A percentile compares a stretch with the other conserved stretches of the same genome.
Conservation (phyloP, 257 asterid species). For the Handroanthus guayacan region DNA sequence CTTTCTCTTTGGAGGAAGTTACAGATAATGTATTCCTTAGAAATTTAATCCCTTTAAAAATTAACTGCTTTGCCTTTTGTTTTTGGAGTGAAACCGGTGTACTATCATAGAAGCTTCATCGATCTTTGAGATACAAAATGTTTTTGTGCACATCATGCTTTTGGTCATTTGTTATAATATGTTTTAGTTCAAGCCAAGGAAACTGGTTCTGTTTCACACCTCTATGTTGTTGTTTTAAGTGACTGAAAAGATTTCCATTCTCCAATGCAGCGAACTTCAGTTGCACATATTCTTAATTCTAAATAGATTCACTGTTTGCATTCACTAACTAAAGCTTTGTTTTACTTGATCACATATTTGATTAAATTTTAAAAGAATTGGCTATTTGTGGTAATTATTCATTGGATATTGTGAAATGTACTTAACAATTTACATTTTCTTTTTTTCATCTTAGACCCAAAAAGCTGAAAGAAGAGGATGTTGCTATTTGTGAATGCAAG, state of each 20-base stretch:
- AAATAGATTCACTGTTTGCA: not conserved
- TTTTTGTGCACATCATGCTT: not conserved
- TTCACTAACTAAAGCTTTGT: not conserved
- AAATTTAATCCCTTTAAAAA: not conserved
- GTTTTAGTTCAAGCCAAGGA: not conserved
- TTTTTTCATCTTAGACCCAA: slow-evolving; percentile 49
- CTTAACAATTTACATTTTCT: not conserved
- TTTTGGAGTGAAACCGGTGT: not conserved
- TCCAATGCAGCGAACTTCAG: not conserved
- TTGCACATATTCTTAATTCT: not conserved
- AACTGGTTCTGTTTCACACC: not conserved
- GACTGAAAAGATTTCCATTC: not conserved
- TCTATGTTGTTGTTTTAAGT: not conserved
- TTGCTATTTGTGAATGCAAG: slow-evolving; percentile 81
- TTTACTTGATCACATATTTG: slow-evolving; percentile 17
- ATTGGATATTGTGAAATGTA: slow-evolving; percentile 20
- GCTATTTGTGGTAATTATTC: slow-evolving; percentile 5
- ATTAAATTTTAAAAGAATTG: not conserved
- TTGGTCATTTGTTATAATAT: not conserved
- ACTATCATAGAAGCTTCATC: slow-evolving; percentile 25
- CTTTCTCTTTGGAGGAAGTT: slow-evolving; percentile 5
- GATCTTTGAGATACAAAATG: not conserved
- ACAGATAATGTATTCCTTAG: not conserved
- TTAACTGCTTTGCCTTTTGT: slow-evolving; percentile 15
- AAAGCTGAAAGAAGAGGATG: slow-evolving; percentile 80